These are phyloP conservation scores for Phytophthora idaei DNA, from an alignment of 352 stramenopile species.

Conservation along the genomic window DNA sequence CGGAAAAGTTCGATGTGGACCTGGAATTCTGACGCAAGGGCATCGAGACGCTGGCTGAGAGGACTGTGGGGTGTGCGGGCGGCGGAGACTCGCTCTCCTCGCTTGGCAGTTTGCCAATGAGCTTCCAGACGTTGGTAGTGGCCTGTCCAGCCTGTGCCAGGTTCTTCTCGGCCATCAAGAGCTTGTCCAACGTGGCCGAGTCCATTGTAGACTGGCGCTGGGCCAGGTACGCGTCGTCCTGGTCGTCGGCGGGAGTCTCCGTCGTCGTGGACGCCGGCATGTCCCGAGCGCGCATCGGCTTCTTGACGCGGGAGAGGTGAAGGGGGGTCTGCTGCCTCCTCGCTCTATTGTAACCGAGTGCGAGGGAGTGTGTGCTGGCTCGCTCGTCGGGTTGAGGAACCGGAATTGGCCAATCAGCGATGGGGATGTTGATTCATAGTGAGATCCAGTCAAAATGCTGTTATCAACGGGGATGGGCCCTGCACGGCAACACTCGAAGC, in stretches of 20 bases:
- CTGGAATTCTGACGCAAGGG: slow-evolving; percentile 14
- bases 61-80: background rate
- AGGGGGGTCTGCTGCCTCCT: slow-evolving; percentile 3
- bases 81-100: slow-evolving; percentile 40
- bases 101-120: slow-evolving; percentile 61
- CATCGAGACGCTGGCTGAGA: slow-evolving; percentile 21
- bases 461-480: background rate
- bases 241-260: slow-evolving; percentile 26
- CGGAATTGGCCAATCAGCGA: slow-evolving; percentile 12
- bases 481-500: background rate
- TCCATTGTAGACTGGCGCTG: slow-evolving; percentile 83
- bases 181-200: slow-evolving; percentile 80
- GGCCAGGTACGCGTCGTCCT: slow-evolving; percentile 62
- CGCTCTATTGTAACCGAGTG: slow-evolving; percentile 10
- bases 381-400: slow-evolving; percentile 29
- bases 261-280: slow-evolving; percentile 26
- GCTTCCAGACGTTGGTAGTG: slow-evolving; percentile 82
- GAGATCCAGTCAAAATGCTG: slow-evolving; percentile 1
- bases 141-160: slow-evolving; percentile 81
- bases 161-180: slow-evolving; percentile 83
- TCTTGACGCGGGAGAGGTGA: slow-evolving; percentile 16
- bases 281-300: slow-evolving; percentile 21
- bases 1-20: slow-evolving; percentile 13
- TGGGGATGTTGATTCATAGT: slow-evolving; percentile 1
- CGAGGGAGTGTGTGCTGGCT: slow-evolving; percentile 21